Percentiles rank a stretch among this genome's conserved stretches.
Conservation (phyloP, 352 stramenopile genomes). For the Phytopythium oedochilum region DNA sequence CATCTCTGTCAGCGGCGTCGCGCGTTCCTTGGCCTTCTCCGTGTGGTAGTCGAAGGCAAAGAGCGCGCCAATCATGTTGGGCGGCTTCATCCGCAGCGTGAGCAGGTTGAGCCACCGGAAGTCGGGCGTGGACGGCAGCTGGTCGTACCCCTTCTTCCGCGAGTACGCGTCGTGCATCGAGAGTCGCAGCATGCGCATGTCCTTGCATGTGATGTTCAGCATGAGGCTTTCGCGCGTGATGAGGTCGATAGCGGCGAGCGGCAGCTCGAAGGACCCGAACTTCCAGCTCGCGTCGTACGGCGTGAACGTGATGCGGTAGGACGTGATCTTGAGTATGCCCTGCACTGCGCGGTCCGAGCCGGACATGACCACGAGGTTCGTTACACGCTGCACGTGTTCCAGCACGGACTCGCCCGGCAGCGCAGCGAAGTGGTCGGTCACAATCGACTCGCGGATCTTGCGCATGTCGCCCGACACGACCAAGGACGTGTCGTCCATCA, state of each 20-base stretch:
- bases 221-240: slow-evolving; percentile 81
- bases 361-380: slow-evolving; percentile 80
- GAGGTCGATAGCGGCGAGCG: slow-evolving; percentile 66
- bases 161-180: slow-evolving; percentile 86
- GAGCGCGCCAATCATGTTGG: slow-evolving; percentile 60
- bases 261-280: slow-evolving; percentile 83
- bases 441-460: slow-evolving; percentile 56
- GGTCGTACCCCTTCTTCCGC: slow-evolving; percentile 76
- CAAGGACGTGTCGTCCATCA: slow-evolving; percentile 25
- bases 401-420: slow-evolving; percentile 68
- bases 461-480: slow-evolving; percentile 26
- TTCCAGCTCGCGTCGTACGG: slow-evolving; percentile 83
- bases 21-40: slow-evolving; percentile 48
- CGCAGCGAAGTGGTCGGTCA: slow-evolving; percentile 51
- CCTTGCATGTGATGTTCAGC: slow-evolving; percentile 77
- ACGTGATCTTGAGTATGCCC: slow-evolving; percentile 83
- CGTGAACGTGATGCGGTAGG: slow-evolving; percentile 77
- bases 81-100: slow-evolving; percentile 74
- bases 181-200: slow-evolving; percentile 72
- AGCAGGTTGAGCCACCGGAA: slow-evolving; percentile 78
- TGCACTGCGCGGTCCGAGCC: slow-evolving; percentile 79
- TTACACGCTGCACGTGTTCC: slow-evolving; percentile 81
- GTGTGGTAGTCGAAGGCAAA: slow-evolving; percentile 85
- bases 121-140: slow-evolving; percentile 69
- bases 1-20: slow-evolving; percentile 27